Base-by-base conservation (phyloP, 257 asterid species). In the Penstemon barbatus region DNA sequence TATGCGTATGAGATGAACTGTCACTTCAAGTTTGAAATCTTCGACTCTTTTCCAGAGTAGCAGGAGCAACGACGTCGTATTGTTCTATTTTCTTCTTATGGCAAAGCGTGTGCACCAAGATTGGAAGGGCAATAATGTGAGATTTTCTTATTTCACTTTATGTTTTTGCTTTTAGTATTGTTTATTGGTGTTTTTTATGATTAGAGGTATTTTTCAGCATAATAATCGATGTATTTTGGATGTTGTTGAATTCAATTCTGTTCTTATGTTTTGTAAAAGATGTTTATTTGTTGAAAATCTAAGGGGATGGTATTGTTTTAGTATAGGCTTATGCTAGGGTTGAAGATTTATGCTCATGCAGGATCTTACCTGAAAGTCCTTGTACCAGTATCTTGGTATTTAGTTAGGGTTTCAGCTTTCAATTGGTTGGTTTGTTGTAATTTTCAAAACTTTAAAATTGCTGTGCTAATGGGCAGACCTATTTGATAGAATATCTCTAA, bases 51-150 rank as follows among this genome's bases (percentile, higher is more conserved):
- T 74, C 81, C 84, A 13, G 89, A 85, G 36, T 84, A 81, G 80
- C 76, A 44, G 66, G 70, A 40, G 65, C 50, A 40, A 55, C 65
- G 65, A 45, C 71, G 68, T 59, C 66, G 75, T 71, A 66, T 57
- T 56, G 19, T 48, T 67, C 56, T 61, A 63, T 45, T 15, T 51
- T 54, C 73, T 13, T 60, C 58, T 46, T 43, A 93, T 93, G 97
- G 96, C 95, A 75, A 89, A 86, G 85, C 96, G 92, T 83, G 90
- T 87, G 78, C 76, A 90, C 90, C 71, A 93, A 87, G 92, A 79
- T 33, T 93, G 99, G 99, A 87, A 90, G 91, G 99, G 97, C 52
- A 89, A 82, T 80, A 93, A 93, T 84, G 99, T 93, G 80, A 86
- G 96, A 82, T 82, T 68, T 53, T 37, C 69, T 44, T 48, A 48